Evolutionary conservation across 129 eudicot species (phyloP).

Genomic region (Pseudognaphalium luteoalbum): DNA sequence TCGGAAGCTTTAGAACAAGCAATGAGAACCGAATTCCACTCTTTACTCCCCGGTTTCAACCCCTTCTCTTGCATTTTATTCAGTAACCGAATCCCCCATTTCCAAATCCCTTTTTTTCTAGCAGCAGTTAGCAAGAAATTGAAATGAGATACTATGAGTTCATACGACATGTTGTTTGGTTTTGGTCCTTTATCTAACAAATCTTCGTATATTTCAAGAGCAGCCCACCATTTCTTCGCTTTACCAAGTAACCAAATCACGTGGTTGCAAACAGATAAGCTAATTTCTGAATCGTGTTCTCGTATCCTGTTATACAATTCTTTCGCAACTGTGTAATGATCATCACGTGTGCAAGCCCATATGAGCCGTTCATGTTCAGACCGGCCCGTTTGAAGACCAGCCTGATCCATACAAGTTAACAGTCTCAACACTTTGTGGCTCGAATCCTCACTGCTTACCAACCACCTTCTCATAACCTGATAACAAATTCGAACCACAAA

Average conservation of each 20-base stretch:
- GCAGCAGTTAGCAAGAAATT: slow-evolving; percentile 73
- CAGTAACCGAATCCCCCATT: slow-evolving; percentile 78
- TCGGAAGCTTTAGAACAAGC: slow-evolving; percentile 95
- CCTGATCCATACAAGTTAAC: slow-evolving; percentile 68
- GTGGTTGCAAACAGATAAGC: slow-evolving; percentile 89
- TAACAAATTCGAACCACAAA: slow-evolving; percentile 73
- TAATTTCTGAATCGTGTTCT: slow-evolving; percentile 58
- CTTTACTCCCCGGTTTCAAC: slow-evolving; percentile 75
- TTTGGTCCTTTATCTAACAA: slow-evolving; percentile 85
- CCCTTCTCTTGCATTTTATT: slow-evolving; percentile 93
- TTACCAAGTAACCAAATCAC: slow-evolving; percentile 90
- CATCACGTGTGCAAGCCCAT: slow-evolving; percentile 92
- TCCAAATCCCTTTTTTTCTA: slow-evolving; percentile 78
- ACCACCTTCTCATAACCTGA: slow-evolving; percentile 84
- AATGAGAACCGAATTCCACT: slow-evolving; percentile 93
- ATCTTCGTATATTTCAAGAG: slow-evolving; percentile 90
- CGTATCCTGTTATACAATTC: slow-evolving; percentile 76
- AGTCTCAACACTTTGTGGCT: slow-evolving; percentile 63
- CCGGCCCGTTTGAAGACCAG: slow-evolving; percentile 53
- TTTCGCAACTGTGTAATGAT: slow-evolving; percentile 71
- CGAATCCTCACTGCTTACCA: slow-evolving; percentile 47
- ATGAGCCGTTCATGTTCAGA: slow-evolving; percentile 70
- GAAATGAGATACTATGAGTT: slow-evolving; percentile 83
- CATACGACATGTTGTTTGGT: slow-evolving; percentile 86
- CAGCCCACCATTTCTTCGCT: slow-evolving; percentile 99